Evolutionary conservation across 164 flowering plant species (phyloP).

Genomic region (Tetrastigma voinierianum): DNA sequence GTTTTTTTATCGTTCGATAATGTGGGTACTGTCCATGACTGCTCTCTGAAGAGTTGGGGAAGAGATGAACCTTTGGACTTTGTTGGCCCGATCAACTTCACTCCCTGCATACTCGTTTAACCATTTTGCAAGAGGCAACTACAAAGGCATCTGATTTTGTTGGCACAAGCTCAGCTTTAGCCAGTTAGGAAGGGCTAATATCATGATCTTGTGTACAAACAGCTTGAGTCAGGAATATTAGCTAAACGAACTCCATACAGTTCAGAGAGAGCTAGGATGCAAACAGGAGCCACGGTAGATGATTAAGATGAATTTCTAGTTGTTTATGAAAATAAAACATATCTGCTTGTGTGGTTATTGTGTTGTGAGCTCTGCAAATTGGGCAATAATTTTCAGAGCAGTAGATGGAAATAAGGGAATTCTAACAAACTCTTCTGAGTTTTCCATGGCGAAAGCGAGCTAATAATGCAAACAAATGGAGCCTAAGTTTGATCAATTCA

Average conservation of each 20-base stretch:
- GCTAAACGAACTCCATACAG: background rate
- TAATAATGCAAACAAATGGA: too few relatives aligned
- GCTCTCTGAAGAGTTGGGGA: constrained; percentile 76
- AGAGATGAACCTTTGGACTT: constrained; percentile 49
- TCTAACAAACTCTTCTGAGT: background rate
- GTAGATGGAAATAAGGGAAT: background rate
- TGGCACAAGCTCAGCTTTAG: constrained; percentile 82
- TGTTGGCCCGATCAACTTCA: constrained; percentile 66
- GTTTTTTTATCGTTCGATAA: too few relatives aligned
- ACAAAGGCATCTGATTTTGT: constrained; percentile 84
- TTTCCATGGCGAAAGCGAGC: too few relatives aligned
- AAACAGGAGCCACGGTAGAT: too few relatives aligned
- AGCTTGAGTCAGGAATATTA: background rate
- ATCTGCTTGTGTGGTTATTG: too few relatives aligned
- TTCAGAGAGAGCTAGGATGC: background rate
- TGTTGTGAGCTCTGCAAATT: too few relatives aligned
- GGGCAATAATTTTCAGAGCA: background rate
- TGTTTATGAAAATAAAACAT: too few relatives aligned
- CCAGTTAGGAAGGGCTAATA: constrained; percentile 68
- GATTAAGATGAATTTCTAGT: too few relatives aligned
- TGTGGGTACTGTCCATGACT: constrained; percentile 71
- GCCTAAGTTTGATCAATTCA: too few relatives aligned
- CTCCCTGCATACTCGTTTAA: constrained; percentile 65
- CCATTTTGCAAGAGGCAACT: constrained; percentile 77
- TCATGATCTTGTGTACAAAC: constrained; percentile 60